A percentile compares a stretch with the other conserved stretches of the same genome.
Evolutionary conservation across 139 green algal species (phyloP).

Genomic region (Chlorella sp.): DNA sequence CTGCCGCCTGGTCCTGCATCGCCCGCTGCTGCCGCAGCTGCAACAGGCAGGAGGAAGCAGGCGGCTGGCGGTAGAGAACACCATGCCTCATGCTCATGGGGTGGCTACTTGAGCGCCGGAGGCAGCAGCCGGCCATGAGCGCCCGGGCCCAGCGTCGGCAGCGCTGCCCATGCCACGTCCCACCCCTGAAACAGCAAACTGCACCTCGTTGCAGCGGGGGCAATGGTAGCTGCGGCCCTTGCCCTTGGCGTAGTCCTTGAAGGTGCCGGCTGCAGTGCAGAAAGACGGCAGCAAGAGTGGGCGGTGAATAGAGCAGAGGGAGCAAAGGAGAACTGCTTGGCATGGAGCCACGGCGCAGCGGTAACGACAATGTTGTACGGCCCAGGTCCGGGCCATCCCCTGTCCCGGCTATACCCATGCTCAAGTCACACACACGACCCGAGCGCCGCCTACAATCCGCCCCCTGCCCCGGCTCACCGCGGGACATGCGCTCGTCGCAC

Average conservation of each 20-base stretch:
- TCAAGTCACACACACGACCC: too few relatives aligned
- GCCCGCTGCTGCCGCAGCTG: not conserved
- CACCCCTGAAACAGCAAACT: too few relatives aligned
- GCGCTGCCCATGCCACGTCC: too few relatives aligned
- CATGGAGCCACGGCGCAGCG: not conserved
- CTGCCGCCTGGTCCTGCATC: not conserved
- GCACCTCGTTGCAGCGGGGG: conserved; percentile 44
- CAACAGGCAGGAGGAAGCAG: not conserved
- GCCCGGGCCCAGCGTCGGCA: too few relatives aligned
- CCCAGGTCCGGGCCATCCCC: too few relatives aligned
- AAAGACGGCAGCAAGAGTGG: not conserved
- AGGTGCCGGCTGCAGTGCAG: conserved; percentile 41
- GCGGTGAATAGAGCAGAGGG: too few relatives aligned
- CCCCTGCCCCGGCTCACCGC: conserved; percentile 12
- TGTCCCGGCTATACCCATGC: too few relatives aligned
- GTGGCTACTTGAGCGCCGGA: too few relatives aligned
- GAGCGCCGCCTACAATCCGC: too few relatives aligned
- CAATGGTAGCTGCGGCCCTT: conserved; percentile 59
- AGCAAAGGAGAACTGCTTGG: not conserved
- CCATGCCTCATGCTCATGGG: too few relatives aligned
- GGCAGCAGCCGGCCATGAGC: too few relatives aligned
- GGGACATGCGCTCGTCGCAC: conserved; percentile 58
- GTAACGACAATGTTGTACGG: not conserved
- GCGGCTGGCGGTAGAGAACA: too few relatives aligned
- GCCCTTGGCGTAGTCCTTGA: conserved; percentile 62